These are phyloP conservation scores for Prunus mira DNA, from an alignment of 306 rosid genomes.

Conservation along the genomic window DNA sequence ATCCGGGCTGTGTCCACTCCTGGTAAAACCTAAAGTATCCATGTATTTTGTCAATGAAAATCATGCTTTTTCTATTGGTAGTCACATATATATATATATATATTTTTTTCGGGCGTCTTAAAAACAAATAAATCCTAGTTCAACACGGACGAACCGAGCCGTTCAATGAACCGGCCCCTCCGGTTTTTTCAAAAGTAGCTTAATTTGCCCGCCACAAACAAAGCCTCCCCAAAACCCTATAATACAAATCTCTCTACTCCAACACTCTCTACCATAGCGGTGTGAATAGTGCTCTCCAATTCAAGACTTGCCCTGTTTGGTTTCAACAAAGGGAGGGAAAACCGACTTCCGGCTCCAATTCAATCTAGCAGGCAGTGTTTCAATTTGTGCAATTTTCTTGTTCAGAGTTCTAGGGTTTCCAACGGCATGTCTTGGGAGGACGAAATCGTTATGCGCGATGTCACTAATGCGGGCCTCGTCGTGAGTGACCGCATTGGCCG, in stretches of 20 bases:
- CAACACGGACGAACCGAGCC: neutral
- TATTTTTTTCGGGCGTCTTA: no score
- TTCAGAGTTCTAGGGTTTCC: conserved; percentile 27
- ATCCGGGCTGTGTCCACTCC: no score
- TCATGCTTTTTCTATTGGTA: no score
- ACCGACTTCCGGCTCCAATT: conserved; percentile 1
- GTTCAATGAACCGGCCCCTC: conserved; percentile 4
- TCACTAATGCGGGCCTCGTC: conserved; percentile 71
- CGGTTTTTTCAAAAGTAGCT: conserved; percentile 11
- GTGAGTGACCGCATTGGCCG: conserved; percentile 88
- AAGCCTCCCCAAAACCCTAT: conserved; percentile 68
- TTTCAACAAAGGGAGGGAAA: conserved; percentile 24
- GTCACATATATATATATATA: no score
- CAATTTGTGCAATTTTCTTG: neutral
- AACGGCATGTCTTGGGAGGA: conserved; percentile 72
- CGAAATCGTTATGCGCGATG: conserved; percentile 77
- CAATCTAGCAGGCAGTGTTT: neutral
- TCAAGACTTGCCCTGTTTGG: conserved; percentile 15
- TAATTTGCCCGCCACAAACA: conserved; percentile 57
- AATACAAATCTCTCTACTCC: neutral
- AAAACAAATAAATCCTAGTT: no score
- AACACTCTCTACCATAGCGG: neutral
- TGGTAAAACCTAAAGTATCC: no score
- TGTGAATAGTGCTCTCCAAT: conserved; percentile 16
- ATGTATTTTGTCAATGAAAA: no score